phyloP scores from a whole-genome alignment of 306 rosid genomes.

The Trifolium repens region DNA sequence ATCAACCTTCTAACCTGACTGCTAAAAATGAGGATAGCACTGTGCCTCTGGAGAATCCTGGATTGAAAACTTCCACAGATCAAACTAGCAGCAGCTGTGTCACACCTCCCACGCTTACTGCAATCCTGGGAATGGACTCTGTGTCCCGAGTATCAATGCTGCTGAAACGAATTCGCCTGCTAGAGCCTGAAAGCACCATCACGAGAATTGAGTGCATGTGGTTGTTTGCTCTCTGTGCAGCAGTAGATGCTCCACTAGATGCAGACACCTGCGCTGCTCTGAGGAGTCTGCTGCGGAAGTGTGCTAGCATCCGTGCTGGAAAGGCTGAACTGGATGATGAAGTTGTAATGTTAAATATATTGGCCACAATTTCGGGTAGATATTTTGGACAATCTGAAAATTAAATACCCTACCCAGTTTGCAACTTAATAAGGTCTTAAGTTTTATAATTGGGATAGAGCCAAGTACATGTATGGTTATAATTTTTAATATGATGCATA shows the following conservation, averaged over 20 bases:
- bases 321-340: conserved; percentile 70
- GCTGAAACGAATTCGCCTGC: conserved; percentile 61
- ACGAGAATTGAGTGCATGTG: conserved; percentile 69
- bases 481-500: not conserved
- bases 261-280: conserved; percentile 73
- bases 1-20: conserved; percentile 18
- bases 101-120: conserved; percentile 55
- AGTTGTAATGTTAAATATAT: conserved; percentile 76
- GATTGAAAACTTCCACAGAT: conserved; percentile 36
- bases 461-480: conserved; percentile 21
- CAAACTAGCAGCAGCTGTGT: conserved; percentile 44
- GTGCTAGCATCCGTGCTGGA: conserved; percentile 71
- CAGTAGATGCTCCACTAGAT: conserved; percentile 74
- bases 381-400: conserved; percentile 76
- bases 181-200: conserved; percentile 45
- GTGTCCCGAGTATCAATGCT: conserved; percentile 61
- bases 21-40: conserved; percentile 34
- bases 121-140: conserved; percentile 61
- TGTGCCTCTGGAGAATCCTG: conserved; percentile 30
- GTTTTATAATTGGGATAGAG: conserved; percentile 11
- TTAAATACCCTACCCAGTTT: conserved; percentile 15
- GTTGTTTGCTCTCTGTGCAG: conserved; percentile 81
- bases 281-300: conserved; percentile 79
- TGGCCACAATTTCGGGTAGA: conserved; percentile 72
- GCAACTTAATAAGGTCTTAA: not conserved